Evolutionary conservation across 2,329 filamentous ascomycete genomes (phyloP).

Genomic region (Ampelomyces quisqualis): DNA sequence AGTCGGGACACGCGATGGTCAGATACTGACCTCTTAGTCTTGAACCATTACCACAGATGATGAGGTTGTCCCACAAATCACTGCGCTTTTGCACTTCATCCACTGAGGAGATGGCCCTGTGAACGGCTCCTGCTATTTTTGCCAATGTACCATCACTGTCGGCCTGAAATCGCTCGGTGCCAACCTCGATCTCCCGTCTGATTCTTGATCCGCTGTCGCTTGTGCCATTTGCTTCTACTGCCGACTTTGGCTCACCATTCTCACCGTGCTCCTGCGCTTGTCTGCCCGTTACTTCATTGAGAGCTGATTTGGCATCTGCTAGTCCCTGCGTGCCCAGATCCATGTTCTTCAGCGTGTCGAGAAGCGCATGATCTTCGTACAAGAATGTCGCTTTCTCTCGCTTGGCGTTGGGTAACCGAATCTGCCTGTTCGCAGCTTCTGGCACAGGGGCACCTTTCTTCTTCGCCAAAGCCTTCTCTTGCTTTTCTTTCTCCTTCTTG

Average conservation of each 20-base stretch:
- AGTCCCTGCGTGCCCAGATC: slow-evolving; percentile 50
- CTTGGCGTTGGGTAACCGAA: slow-evolving; percentile 70
- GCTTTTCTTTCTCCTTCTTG: slow-evolving; percentile 79
- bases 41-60: slow-evolving; percentile 87
- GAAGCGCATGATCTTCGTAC: slow-evolving; percentile 66
- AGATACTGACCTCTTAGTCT: slow-evolving; percentile 56
- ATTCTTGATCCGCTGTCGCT: slow-evolving; percentile 40
- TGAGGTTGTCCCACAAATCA: slow-evolving; percentile 85
- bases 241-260: slow-evolving; percentile 27
- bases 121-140: slow-evolving; percentile 78
- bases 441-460: slow-evolving; percentile 62
- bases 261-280: slow-evolving; percentile 35
- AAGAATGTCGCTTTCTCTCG: slow-evolving; percentile 68
- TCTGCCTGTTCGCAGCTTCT: slow-evolving; percentile 57
- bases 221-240: slow-evolving; percentile 32
- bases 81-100: slow-evolving; percentile 82
- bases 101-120: slow-evolving; percentile 78
- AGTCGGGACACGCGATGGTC: neutral
- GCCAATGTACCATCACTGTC: slow-evolving; percentile 72
- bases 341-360: slow-evolving; percentile 56
- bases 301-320: slow-evolving; percentile 54
- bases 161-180: slow-evolving; percentile 69
- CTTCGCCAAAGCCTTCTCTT: slow-evolving; percentile 61
- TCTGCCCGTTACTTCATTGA: slow-evolving; percentile 51
- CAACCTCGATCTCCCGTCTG: slow-evolving; percentile 70